Base-by-base conservation (phyloP, 257 asterid genomes). In the Datura wrightii region DNA sequence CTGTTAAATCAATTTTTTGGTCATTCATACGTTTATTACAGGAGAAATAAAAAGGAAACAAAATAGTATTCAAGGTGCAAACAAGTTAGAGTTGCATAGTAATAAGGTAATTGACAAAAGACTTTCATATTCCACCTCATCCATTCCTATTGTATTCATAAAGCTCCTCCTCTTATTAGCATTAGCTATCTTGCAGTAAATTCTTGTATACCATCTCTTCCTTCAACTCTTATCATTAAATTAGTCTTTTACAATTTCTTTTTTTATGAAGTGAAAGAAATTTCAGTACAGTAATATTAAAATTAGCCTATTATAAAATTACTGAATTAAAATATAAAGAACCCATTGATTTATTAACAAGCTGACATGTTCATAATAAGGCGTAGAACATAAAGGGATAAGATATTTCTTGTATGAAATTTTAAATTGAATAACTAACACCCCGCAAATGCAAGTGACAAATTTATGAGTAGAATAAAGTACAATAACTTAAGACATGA, bases 341-440 rank as follows among this genome's bases (percentile, higher is more conserved):
- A 71, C 54, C 5, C 37, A 71, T 42, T 71, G 79, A 71, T 71
- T 71, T 71, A 71, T 42, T 71, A 41, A 46, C 39, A 71, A 71
- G 79, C 56, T 72, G 11, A 2, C 80, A 72, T 71, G 79, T 44
- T 71, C 55, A 19, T 44, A 5, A 70, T n/a, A 66, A 10, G 71
- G 31, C 42, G 44, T 63, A 63, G 71, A 31, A 37, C 13, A 66
- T 66, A 14, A 66, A 66, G 13, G 48, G 19, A 66, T 14, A 36
- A 36, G 48, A 66, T 70, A 71, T 71, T 71, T 72, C 53, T 24
- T 72, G 16, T 72, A 72, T 10, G n/a, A n/a, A 19, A 44, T n/a
- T 39, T 44, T 44, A 72, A 72, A 72, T 19, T 44, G 80, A 44
- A 48, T 24, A 72, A 71, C 50, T 71, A 10, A 50, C 39, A 44